These are phyloP conservation scores for Suillus weaverae DNA, from an alignment of 768 basidiomycete species.

Conservation along the genomic window DNA sequence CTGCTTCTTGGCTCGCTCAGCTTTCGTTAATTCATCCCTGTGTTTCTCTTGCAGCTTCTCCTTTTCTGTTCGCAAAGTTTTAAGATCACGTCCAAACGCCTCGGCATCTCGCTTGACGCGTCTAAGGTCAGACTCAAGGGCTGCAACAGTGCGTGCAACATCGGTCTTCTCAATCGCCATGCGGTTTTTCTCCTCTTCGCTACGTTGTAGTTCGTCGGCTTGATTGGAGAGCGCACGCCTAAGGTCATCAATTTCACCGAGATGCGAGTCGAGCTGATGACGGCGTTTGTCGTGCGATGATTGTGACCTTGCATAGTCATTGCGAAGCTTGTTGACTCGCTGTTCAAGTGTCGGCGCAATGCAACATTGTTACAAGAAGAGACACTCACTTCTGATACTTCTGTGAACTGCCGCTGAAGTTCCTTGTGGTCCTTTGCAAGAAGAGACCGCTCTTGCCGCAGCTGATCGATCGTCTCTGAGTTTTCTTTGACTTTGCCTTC, in stretches of 20 bases:
- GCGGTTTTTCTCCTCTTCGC: slow-evolving; percentile 63
- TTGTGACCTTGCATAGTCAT: slow-evolving; percentile 60
- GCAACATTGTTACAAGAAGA: not conserved
- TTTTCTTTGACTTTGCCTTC: slow-evolving; percentile 72
- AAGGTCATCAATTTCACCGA: slow-evolving; percentile 76
- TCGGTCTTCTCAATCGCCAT: slow-evolving; percentile 62
- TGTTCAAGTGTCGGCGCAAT: slow-evolving; percentile 21
- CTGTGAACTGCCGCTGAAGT: slow-evolving; percentile 65
- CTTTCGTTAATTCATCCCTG: slow-evolving; percentile 53
- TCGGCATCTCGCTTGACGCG: slow-evolving; percentile 78
- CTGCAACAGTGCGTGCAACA: slow-evolving; percentile 64
- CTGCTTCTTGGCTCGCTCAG: slow-evolving; percentile 70
- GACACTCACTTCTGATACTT: slow-evolving; percentile 63
- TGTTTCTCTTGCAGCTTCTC: slow-evolving; percentile 57
- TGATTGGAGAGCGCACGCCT: slow-evolving; percentile 62
- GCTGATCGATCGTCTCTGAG: slow-evolving; percentile 63
- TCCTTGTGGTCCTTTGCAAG: slow-evolving; percentile 70
- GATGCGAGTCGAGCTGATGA: slow-evolving; percentile 70
- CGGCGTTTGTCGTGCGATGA: slow-evolving; percentile 70
- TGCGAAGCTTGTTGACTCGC: slow-evolving; percentile 62
- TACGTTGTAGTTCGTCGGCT: slow-evolving; percentile 59
- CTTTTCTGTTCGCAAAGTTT: slow-evolving; percentile 63
- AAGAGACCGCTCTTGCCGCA: slow-evolving; percentile 74
- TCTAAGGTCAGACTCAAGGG: slow-evolving; percentile 69
- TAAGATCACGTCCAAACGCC: slow-evolving; percentile 76